Evolutionary conservation across 768 basidiomycete genomes (phyloP).

Genomic region (Termitomyces sp.): DNA sequence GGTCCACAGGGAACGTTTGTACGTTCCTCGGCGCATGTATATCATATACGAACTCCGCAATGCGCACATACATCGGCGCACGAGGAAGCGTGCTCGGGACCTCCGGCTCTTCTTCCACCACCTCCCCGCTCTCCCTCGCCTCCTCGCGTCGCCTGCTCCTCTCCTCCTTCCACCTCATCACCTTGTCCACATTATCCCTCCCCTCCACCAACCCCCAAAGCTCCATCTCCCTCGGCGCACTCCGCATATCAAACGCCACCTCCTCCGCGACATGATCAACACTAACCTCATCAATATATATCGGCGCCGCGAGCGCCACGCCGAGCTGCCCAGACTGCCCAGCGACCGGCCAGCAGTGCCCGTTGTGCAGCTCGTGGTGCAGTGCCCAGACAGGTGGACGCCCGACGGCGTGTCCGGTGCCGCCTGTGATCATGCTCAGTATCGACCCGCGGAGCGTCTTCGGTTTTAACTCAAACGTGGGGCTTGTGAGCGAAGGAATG

Average conservation of each 20-base stretch:
- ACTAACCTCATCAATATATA: conserved; percentile 69
- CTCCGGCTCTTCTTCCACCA: conserved; percentile 27
- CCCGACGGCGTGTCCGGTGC: conserved; percentile 59
- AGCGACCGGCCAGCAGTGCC: conserved; percentile 91
- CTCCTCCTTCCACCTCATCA: conserved; percentile 48
- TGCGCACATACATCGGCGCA: conserved; percentile 47
- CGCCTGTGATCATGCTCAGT: conserved; percentile 56
- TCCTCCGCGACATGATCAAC: conserved; percentile 88
- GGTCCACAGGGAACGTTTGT: conserved; percentile 75
- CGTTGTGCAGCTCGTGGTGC: conserved; percentile 78
- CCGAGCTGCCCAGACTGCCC: conserved; percentile 80
- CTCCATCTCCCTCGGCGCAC: conserved; percentile 83
- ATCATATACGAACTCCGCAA: conserved; percentile 66
- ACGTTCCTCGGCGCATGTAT: conserved; percentile 52
- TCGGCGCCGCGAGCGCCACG: conserved; percentile 69
- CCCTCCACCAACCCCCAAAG: conserved; percentile 90
- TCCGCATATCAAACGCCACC: conserved; percentile 72
- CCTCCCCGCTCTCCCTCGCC: conserved; percentile 23
- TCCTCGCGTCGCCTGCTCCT: conserved; percentile 29
- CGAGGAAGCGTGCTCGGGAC: conserved; percentile 46
- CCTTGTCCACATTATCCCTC: conserved; percentile 57
- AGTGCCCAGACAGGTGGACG: conserved; percentile 81
- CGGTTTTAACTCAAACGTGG: conserved; percentile 67
- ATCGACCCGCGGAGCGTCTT: conserved; percentile 41
- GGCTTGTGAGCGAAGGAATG: conserved; percentile 78